Conservation (phyloP, 1,284 basidiomycete species). For the Ganoderma boninense region DNA sequence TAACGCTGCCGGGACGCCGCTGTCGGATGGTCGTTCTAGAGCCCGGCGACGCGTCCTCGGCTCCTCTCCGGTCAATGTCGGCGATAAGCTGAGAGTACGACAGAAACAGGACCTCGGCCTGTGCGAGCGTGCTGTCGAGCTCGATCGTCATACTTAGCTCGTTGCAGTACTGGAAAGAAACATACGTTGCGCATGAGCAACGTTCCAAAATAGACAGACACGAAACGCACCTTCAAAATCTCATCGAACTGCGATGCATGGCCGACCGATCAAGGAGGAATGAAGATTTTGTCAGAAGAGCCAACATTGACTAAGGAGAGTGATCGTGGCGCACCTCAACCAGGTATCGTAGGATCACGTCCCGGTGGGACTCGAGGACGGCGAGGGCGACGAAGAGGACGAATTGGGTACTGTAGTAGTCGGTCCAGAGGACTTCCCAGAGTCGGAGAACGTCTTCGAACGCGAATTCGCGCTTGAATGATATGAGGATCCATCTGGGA, state of each 20-base stretch:
- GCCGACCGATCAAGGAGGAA: slow-evolving; percentile 1
- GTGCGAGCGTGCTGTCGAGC: slow-evolving; percentile 88
- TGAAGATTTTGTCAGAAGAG: background rate
- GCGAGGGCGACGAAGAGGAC: slow-evolving; percentile 96
- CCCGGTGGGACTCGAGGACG: slow-evolving; percentile 92
- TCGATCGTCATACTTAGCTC: slow-evolving; percentile 95
- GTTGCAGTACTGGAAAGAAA: slow-evolving; percentile 78
- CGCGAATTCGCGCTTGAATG: slow-evolving; percentile 95
- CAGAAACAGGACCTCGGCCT: slow-evolving; percentile 93
- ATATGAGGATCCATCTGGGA: slow-evolving; percentile 81
- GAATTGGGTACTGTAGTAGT: slow-evolving; percentile 88
- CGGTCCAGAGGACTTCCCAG: slow-evolving; percentile 98
- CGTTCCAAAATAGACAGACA: background rate
- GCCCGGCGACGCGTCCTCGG: slow-evolving; percentile 49
- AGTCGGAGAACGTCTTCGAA: slow-evolving; percentile 89
- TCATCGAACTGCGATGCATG: slow-evolving; percentile 72
- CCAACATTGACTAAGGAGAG: background rate
- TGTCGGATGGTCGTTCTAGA: slow-evolving; percentile 18
- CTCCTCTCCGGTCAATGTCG: slow-evolving; percentile 83
- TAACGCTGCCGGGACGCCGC: slow-evolving; percentile 18
- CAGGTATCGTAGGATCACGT: slow-evolving; percentile 93
- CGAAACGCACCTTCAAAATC: slow-evolving; percentile 76
- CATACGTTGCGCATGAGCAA: slow-evolving; percentile 9
- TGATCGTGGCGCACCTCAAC: slow-evolving; percentile 66
- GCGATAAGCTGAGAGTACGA: slow-evolving; percentile 87